Conservation (phyloP, 2,329 filamentous ascomycete genomes). For the Endoconidiophora laricicola region DNA sequence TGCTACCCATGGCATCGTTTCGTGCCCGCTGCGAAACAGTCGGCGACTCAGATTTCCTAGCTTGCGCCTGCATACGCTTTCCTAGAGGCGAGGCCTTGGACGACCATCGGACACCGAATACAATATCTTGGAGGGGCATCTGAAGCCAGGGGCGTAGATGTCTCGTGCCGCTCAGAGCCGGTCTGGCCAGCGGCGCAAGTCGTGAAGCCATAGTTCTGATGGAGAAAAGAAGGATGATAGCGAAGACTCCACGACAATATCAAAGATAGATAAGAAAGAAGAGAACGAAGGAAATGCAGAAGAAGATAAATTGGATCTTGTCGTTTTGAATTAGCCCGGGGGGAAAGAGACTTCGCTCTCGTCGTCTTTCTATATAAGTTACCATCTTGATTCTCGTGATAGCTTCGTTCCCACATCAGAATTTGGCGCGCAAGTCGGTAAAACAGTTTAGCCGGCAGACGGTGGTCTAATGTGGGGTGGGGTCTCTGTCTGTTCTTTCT, state of each 20-base stretch:
- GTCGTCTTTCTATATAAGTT: background rate
- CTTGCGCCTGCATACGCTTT: constrained; percentile 7
- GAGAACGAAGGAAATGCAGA: too few species aligned
- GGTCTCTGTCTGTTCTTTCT: too few species aligned
- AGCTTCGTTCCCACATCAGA: constrained; percentile 9
- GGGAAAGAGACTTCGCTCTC: background rate
- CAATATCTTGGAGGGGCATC: too few species aligned
- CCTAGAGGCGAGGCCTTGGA: background rate
- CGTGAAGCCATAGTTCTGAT: constrained; percentile 4
- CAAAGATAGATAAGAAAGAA: too few species aligned
- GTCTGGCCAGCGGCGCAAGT: constrained; percentile 2
- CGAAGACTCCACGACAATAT: background rate
- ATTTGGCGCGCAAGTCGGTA: constrained; percentile 3
- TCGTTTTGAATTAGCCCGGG: too few species aligned
- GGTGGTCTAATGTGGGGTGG: constrained; percentile 3
- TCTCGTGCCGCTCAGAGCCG: background rate
- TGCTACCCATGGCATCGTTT: background rate
- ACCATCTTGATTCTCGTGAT: background rate
- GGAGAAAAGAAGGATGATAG: background rate
- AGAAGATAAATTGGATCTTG: background rate
- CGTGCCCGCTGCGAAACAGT: constrained; percentile 1
- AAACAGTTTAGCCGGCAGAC: constrained; percentile 7
- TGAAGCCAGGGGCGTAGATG: too few species aligned
- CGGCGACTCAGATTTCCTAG: constrained; percentile 6
- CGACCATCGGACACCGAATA: background rate